These are phyloP conservation scores for Fusarium dlaminii DNA, from an alignment of 2,329 filamentous ascomycete genomes.

Conservation along the genomic window DNA sequence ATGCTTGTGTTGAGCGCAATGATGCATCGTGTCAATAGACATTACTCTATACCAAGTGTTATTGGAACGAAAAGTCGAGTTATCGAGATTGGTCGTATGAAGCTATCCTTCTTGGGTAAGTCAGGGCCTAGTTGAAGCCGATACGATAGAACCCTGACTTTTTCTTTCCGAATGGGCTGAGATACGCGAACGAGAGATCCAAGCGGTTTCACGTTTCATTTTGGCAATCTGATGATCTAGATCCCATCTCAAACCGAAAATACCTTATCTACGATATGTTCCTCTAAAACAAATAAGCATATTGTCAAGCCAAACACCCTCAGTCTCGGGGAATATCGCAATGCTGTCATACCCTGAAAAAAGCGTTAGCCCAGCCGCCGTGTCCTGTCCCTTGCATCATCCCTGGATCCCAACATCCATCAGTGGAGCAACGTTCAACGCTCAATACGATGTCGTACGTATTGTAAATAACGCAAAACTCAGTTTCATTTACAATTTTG, in stretches of 20 bases:
- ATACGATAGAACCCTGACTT: background rate
- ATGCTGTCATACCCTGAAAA: background rate
- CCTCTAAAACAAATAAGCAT: background rate
- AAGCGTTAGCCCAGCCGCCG: background rate
- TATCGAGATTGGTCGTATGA: background rate
- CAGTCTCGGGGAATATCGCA: background rate
- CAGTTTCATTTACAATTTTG: background rate
- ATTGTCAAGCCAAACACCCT: background rate
- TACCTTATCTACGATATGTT: background rate
- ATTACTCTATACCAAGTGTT: background rate
- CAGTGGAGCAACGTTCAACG: background rate
- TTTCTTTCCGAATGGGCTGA: background rate
- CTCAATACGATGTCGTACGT: constrained; percentile 2
- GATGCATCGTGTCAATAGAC: background rate
- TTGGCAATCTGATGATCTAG: background rate
- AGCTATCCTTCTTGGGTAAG: background rate
- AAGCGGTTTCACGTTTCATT: background rate
- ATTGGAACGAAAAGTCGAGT: background rate
- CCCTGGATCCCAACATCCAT: background rate
- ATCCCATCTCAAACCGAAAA: background rate
- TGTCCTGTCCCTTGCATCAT: background rate
- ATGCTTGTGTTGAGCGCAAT: background rate
- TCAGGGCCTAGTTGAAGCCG: background rate
- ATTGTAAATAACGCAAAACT: constrained; percentile 18
- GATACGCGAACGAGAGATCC: background rate